Evolutionary conservation across 306 rosid species (phyloP).

Genomic region (Inga leiocalycina): DNA sequence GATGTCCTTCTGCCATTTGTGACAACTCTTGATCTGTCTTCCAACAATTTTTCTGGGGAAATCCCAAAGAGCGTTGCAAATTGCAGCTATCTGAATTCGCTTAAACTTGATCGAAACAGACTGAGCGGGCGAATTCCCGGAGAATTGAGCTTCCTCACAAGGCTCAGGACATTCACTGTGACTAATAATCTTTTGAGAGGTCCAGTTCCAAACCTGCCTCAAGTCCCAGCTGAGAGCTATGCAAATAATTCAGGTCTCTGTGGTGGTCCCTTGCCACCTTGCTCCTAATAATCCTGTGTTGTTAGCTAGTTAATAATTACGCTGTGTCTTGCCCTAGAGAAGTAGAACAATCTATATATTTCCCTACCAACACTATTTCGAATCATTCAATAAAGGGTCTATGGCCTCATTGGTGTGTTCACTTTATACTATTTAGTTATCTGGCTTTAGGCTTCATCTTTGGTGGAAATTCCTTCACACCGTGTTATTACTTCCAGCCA

Average conservation of each 20-base stretch:
- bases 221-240: not conserved
- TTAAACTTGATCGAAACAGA: not conserved
- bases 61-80: not conserved
- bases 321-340: too few species aligned
- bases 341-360: too few species aligned
- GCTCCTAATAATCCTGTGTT: not conserved
- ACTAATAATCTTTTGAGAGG: not conserved
- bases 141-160: not conserved
- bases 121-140: not conserved
- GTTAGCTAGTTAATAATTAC: too few species aligned
- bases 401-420: too few species aligned
- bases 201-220: not conserved
- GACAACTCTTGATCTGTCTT: not conserved
- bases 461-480: too few species aligned
- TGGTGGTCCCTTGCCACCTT: not conserved
- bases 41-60: not conserved
- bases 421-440: too few species aligned
- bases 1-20: not conserved
- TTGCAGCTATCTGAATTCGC: not conserved
- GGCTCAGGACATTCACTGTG: not conserved
- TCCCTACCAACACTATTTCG: too few species aligned
- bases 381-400: too few species aligned
- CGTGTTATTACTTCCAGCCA: too few species aligned
- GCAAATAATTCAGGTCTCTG: constrained; percentile 6
- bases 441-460: too few species aligned